phyloP scores from a whole-genome alignment of 805 yeast genomes.

The Metschnikowia peoriensis region DNA sequence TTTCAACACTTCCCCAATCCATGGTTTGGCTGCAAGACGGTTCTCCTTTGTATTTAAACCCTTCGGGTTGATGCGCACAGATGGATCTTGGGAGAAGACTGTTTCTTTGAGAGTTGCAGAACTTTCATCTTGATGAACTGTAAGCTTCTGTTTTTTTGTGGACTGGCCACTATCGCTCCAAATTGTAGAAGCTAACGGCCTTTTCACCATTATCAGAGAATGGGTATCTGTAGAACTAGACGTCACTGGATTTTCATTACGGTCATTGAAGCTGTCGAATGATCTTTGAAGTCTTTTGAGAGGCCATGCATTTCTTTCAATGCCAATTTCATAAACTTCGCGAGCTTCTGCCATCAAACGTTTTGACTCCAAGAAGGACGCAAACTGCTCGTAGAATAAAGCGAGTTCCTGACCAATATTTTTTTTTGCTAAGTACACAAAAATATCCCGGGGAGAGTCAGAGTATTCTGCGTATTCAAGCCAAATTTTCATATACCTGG shows the following conservation, averaged over 20 bases:
- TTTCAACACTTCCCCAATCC: conserved; percentile 61
- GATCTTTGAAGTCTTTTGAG: conserved; percentile 29
- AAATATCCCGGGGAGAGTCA: conserved; percentile 69
- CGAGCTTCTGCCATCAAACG: conserved; percentile 54
- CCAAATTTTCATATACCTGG: conserved; percentile 81
- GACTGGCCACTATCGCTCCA: conserved; percentile 6
- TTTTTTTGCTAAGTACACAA: conserved; percentile 65
- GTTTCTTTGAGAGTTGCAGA: conserved; percentile 12
- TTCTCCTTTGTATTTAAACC: conserved; percentile 64
- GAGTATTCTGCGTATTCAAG: conserved; percentile 67
- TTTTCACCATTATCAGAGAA: conserved; percentile 2
- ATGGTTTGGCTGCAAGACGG: conserved; percentile 47
- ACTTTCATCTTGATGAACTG: conserved; percentile 28
- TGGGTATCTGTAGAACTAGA: background rate
- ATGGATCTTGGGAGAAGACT: conserved; percentile 26
- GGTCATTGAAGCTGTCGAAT: conserved; percentile 42
- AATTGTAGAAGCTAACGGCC: conserved; percentile 20
- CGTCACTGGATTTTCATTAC: background rate
- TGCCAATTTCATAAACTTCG: conserved; percentile 57
- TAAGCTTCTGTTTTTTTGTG: conserved; percentile 31
- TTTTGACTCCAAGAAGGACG: conserved; percentile 54
- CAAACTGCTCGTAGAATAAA: conserved; percentile 75
- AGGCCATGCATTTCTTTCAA: conserved; percentile 67
- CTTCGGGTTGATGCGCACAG: conserved; percentile 44
- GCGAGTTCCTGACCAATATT: conserved; percentile 69